Conservation (phyloP, 331 rosid species). For the Spiraea crenata region DNA sequence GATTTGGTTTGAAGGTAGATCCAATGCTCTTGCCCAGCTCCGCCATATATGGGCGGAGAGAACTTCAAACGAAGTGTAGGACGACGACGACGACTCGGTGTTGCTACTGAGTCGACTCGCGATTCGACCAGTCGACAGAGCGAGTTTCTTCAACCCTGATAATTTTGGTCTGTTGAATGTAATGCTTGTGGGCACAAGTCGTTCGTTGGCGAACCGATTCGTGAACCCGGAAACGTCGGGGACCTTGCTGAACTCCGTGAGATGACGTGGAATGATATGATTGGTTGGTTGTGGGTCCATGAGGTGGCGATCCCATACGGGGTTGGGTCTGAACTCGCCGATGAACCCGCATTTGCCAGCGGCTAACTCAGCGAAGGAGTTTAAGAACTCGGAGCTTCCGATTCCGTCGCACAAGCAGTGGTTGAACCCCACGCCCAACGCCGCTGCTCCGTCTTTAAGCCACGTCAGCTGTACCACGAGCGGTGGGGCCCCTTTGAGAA, state of each 20-base stretch:
- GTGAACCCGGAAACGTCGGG: constrained; percentile 66
- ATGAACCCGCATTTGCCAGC: constrained; percentile 21
- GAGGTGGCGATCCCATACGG: constrained; percentile 79
- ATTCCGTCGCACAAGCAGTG: constrained; percentile 79
- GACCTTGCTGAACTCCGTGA: constrained; percentile 52
- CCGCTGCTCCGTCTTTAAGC: constrained; percentile 73
- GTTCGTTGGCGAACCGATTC: constrained; percentile 45
- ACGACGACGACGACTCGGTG: constrained; percentile 11
- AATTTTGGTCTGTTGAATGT: constrained; percentile 38
- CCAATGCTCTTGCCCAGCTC: constrained; percentile 79
- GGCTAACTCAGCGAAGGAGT: constrained; percentile 52
- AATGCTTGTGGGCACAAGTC: constrained; percentile 54
- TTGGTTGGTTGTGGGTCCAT: constrained; percentile 19
- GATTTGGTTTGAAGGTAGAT: constrained; percentile 55
- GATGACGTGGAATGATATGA: neutral
- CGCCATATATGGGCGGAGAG: constrained; percentile 86
- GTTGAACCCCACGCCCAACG: constrained; percentile 67
- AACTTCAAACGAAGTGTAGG: constrained; percentile 66
- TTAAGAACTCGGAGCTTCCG: constrained; percentile 77
- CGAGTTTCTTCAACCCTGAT: constrained; percentile 41
- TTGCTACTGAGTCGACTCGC: neutral
- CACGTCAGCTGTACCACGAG: constrained; percentile 76
- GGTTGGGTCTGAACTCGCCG: constrained; percentile 27
- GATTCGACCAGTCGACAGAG: constrained; percentile 29
- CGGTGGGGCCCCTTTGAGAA: constrained; percentile 74